These are phyloP conservation scores for Hymenoscyphus fructigenus DNA, from an alignment of 2,329 filamentous ascomycete genomes.

Conservation along the genomic window DNA sequence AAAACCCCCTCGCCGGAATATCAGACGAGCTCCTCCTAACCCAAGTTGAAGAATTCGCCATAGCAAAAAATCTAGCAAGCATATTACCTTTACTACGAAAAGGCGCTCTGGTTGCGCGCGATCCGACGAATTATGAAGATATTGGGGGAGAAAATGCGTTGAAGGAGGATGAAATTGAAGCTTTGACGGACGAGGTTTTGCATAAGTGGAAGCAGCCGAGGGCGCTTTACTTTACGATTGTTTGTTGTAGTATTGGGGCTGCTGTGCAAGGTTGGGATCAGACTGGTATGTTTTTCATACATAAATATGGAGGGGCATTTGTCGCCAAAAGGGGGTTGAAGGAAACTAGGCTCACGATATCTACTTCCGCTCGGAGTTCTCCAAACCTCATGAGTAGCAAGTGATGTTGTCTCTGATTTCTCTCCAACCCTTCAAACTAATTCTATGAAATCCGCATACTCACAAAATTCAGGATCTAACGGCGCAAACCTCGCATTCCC, in stretches of 20 bases:
- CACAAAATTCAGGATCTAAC: constrained; percentile 43
- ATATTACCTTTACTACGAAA: constrained; percentile 60
- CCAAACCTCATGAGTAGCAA: not conserved
- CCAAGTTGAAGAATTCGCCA: constrained; percentile 62
- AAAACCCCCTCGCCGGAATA: constrained; percentile 57
- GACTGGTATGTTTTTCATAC: constrained; percentile 22
- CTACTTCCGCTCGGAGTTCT: no score
- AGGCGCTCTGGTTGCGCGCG: constrained; percentile 73
- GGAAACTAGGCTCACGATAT: no score
- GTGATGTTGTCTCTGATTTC: not conserved
- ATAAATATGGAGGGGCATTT: not conserved
- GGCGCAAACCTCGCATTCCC: constrained; percentile 46
- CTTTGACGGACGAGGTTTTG: constrained; percentile 59
- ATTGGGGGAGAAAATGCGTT: constrained; percentile 58
- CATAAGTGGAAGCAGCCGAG: constrained; percentile 68
- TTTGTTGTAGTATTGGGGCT: constrained; percentile 65
- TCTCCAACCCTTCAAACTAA: no score
- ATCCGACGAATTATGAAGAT: constrained; percentile 61
- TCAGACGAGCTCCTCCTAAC: constrained; percentile 49
- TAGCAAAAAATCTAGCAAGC: constrained; percentile 56
- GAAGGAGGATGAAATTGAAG: constrained; percentile 56
- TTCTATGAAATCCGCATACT: no score
- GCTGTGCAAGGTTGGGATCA: constrained; percentile 51
- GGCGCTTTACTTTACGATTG: constrained; percentile 65
- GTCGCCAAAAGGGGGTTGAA: no score